Evolutionary conservation across 208 protist species (phyloP).

Genomic region (Naegleria gruberi): DNA sequence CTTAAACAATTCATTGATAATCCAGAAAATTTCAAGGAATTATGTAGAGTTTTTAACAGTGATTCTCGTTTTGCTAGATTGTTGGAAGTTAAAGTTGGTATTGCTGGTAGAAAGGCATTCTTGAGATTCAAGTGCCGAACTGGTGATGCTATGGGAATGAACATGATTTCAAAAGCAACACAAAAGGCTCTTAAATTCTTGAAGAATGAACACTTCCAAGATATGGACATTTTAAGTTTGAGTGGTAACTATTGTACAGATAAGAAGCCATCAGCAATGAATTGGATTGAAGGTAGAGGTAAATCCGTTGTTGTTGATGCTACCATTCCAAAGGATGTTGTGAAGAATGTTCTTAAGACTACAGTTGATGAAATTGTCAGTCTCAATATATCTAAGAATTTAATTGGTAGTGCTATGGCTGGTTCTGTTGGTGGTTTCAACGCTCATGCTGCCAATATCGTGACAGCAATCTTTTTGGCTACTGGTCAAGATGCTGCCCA

Average conservation of each 20-base stretch:
- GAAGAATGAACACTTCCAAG: conserved; percentile 69
- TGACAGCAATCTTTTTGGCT: conserved; percentile 92
- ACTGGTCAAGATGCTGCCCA: conserved; percentile 96
- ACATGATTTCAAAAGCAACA: conserved; percentile 97
- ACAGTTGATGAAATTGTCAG: conserved; percentile 73
- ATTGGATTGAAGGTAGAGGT: conserved; percentile 94
- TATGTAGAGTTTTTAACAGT: conserved; percentile 76
- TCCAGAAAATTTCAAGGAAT: conserved; percentile 59
- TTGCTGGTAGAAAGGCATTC: conserved; percentile 79
- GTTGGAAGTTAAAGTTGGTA: conserved; percentile 60
- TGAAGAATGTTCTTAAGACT: conserved; percentile 85
- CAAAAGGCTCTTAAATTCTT: conserved; percentile 75
- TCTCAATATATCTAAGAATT: conserved; percentile 88
- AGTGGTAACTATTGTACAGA: conserved; percentile 96
- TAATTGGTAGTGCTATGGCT: conserved; percentile 93
- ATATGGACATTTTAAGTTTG: conserved; percentile 76
- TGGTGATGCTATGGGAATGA: conserved; percentile 99
- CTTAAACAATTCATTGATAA: conserved; percentile 74
- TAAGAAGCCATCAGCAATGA: conserved; percentile 95
- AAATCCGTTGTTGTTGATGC: conserved; percentile 88
- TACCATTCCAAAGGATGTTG: conserved; percentile 69
- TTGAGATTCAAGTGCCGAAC: conserved; percentile 83
- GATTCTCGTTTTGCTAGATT: conserved; percentile 87
- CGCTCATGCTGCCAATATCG: conserved; percentile 93
- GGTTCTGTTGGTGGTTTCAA: conserved; percentile 93